Evolutionary conservation across 1,139 yeast genomes (phyloP), one percentile per base, ranked within the genome.

Genomic region (Sugiyamaella xylanicola): DNA sequence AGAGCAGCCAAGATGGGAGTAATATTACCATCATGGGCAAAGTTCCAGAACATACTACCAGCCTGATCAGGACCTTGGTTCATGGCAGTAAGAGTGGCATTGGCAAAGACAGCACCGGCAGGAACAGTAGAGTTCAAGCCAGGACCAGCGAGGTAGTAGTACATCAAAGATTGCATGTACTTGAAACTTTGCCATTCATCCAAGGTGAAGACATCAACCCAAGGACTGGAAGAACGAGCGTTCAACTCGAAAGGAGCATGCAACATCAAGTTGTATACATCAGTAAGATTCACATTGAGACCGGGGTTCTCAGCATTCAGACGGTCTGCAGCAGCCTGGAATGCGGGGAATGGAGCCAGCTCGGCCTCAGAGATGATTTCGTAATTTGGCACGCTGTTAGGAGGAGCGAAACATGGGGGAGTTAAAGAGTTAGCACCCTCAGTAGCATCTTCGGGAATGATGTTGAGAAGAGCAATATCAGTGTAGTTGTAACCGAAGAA

Each of bases 11-110:
- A 72, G 62, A 75, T 77, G 37, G 79, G 73, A 47, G 79, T 74
- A 40, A 84, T 68, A 64, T 84, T 84, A 45, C 81, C 74, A 65
- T 85, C 87, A 66, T 85, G 90, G 16, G 83, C 74, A 68, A 84
- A 84, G 15, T 80, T 73, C 60, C 80, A 68, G 58, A 70, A 71
- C 45, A 76, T 64, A 41, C 73, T 71, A 45, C 68, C 69, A 4
- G 61, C 61, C 17, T 57, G 55, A 35, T 74, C 77, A 65, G 66
- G 80, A 63, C 70, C 79, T 71, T 68, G 69, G 62, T 57, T 64
- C 57, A 81, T 71, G 56, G 80, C 68, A 20, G 71, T 63, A 55
- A 78, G 66, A 3, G 82, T 73, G 41, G 86, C 84, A 57, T 82
- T 79, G 56, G 80, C 75, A 57, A 73, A 74, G 2, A 78, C 76